phyloP scores from a whole-genome alignment of 1,139 yeast genomes.

The Diutina pseudorugosa region DNA sequence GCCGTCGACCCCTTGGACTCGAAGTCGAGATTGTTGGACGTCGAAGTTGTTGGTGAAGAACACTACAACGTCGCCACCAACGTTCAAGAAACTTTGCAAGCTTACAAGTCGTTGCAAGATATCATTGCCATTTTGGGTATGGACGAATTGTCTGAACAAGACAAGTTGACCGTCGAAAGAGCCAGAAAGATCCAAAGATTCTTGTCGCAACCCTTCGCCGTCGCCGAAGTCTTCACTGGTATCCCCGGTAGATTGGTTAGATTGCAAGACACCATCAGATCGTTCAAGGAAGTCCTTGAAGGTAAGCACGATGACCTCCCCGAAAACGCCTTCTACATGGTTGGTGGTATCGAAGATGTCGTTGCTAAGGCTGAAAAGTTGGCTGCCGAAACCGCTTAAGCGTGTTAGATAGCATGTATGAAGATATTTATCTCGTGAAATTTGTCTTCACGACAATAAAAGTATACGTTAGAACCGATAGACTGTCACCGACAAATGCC shows the following conservation, averaged over 20 bases:
- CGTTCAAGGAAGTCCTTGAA: slow-evolving; percentile 94
- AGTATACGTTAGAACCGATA: not conserved
- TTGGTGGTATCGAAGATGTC: slow-evolving; percentile 98
- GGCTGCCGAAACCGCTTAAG: slow-evolving; percentile 83
- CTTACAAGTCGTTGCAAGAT: slow-evolving; percentile 99
- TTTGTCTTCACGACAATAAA: not conserved
- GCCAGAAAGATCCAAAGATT: slow-evolving; percentile 99
- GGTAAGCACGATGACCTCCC: slow-evolving; percentile 99
- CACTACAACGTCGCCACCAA: slow-evolving; percentile 90
- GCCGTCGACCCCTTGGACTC: slow-evolving; percentile 99
- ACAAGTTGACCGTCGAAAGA: slow-evolving; percentile 98
- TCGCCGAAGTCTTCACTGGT: slow-evolving; percentile 99
- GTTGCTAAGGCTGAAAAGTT: slow-evolving; percentile 97
- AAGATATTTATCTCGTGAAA: slow-evolving; percentile 2
- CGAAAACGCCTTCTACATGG: slow-evolving; percentile 99
- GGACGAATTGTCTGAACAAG: slow-evolving; percentile 99
- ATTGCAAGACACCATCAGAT: slow-evolving; percentile 85
- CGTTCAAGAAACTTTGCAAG: slow-evolving; percentile 98
- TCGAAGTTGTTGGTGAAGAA: slow-evolving; percentile 95
- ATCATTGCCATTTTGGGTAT: slow-evolving; percentile 99
- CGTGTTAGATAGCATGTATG: slow-evolving; percentile 2
- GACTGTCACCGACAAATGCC: not conserved
- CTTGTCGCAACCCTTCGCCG: slow-evolving; percentile 99
- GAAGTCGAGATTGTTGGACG: slow-evolving; percentile 97
- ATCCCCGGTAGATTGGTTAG: slow-evolving; percentile 96